phyloP scores from a whole-genome alignment of 2,329 filamentous ascomycete species.

The Graphilbum ipis-grandicollis region DNA sequence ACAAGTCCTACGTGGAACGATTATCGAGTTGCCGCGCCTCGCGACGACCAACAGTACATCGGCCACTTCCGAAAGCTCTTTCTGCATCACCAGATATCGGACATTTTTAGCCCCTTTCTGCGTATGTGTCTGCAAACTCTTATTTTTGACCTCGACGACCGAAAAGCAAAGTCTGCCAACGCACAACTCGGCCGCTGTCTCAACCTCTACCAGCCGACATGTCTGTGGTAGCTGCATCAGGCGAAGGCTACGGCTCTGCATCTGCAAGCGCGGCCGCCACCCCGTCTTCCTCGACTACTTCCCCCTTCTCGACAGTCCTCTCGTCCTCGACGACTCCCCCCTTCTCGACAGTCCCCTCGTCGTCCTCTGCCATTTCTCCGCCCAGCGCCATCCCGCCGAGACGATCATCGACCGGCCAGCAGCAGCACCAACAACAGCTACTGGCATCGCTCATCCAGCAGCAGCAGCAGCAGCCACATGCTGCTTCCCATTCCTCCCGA shows the following conservation, averaged over 20 bases:
- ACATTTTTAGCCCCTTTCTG: too few relatives aligned
- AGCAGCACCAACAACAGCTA: slow-evolving; percentile 1
- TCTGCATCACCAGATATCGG: too few relatives aligned
- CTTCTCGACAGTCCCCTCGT: slow-evolving; percentile 1
- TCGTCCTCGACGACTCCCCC: too few relatives aligned
- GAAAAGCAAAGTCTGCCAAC: background rate
- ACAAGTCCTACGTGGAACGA: too few relatives aligned
- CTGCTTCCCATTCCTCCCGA: background rate
- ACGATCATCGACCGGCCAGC: slow-evolving; percentile 47
- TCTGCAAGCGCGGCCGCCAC: background rate
- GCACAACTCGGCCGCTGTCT: too few relatives aligned
- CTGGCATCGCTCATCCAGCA: background rate
- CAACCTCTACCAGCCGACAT: slow-evolving; percentile 10
- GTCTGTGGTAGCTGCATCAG: slow-evolving; percentile 7
- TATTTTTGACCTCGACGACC: background rate
- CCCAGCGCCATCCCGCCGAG: slow-evolving; percentile 55
- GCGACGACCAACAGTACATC: too few relatives aligned
- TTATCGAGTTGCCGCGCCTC: too few relatives aligned
- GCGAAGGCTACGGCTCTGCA: too few relatives aligned
- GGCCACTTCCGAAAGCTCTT: too few relatives aligned
- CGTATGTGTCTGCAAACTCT: too few relatives aligned
- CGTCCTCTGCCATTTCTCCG: slow-evolving; percentile 16
- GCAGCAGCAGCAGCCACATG: background rate
- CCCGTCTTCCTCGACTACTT: slow-evolving; percentile 1
- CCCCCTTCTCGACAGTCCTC: background rate